Base-by-base conservation (phyloP, 208 protist genomes). In the Trypanosoma congolense region DNA sequence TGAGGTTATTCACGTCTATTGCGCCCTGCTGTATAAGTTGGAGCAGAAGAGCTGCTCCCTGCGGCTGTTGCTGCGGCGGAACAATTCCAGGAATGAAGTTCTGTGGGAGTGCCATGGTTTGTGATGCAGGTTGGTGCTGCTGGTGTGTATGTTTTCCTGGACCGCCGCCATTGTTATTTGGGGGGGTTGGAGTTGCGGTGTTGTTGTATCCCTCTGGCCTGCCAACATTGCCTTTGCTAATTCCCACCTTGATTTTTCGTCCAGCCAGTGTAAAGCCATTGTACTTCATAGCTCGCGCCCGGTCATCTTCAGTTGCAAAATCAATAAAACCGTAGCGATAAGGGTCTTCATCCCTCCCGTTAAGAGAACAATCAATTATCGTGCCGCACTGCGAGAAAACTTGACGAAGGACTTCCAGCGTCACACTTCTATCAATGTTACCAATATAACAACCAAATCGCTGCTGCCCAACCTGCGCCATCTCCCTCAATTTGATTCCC, bases 241-340 rank as follows among this genome's bases (percentile, higher is more conserved):
- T 61, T 21, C 75, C 73, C n/a, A 93, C 87, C 60, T 83, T 83
- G 47, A 93, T 71, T 55, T 87, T 84, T 25, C 87, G 73, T 25
- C 80, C 83, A 8, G 74, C 65, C 21, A 93, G 64, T 5, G 75
- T 81, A 62, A 83, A 86, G 50, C 87, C 87, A 63, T 93, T 87
- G 76, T 85, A 87, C 75, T 90, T 89, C 68, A 93, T 68, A 16
- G 87, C 87, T 16, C 77, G 67, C 9, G 70, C 62, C 18, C 87
- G 80, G 44, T 85, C 87, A 25, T 90, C 83, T 56, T 89, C 80
- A 18, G 75, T 74, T 41, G 73, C 71, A 50, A 93, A 93, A 67
- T 93, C 87, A 43, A 93, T 91, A 56, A 93, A 93, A 2, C 87
- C 87, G 60, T 85, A 93, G 44, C 87, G 82, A 53, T 88, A 91